phyloP scores from a whole-genome alignment of 345 rosid genomes.

The Aurinia saxatilis region DNA sequence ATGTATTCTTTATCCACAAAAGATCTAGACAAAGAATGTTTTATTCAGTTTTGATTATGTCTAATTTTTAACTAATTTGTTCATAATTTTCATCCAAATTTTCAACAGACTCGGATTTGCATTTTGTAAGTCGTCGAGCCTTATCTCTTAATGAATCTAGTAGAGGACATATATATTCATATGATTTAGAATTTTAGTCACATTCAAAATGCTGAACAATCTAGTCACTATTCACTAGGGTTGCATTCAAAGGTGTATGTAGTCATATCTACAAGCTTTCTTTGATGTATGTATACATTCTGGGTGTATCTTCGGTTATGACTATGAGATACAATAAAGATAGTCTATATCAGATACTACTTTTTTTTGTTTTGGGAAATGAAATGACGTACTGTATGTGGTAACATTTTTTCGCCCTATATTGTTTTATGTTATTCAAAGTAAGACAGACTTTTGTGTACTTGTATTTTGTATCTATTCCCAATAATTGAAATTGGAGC shows the following conservation, averaged over 20 bases:
- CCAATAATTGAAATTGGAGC: conserved; percentile 6
- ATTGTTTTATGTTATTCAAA: neutral
- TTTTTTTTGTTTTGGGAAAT: neutral
- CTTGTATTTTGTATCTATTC: conserved; percentile 14
- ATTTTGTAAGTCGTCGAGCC: neutral
- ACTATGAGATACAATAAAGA: neutral
- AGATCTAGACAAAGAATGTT: too few species aligned
- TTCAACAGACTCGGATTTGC: neutral
- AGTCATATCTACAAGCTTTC: neutral
- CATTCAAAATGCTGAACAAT: neutral
- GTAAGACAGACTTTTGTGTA: neutral
- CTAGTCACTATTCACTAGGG: conserved; percentile 1
- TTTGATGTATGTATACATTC: neutral
- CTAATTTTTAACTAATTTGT: too few species aligned
- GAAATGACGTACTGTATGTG: neutral
- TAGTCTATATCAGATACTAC: neutral
- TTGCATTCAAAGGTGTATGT: neutral
- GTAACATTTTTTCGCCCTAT: neutral
- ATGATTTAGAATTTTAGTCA: neutral
- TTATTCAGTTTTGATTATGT: too few species aligned
- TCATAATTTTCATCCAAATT: too few species aligned
- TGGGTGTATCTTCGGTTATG: neutral
- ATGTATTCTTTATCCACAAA: too few species aligned
- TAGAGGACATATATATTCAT: neutral
- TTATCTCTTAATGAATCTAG: neutral